Evolutionary conservation across 257 asterid genomes (phyloP), one percentile per base, ranked within the genome.

Genomic region (Lycium barbarum): DNA sequence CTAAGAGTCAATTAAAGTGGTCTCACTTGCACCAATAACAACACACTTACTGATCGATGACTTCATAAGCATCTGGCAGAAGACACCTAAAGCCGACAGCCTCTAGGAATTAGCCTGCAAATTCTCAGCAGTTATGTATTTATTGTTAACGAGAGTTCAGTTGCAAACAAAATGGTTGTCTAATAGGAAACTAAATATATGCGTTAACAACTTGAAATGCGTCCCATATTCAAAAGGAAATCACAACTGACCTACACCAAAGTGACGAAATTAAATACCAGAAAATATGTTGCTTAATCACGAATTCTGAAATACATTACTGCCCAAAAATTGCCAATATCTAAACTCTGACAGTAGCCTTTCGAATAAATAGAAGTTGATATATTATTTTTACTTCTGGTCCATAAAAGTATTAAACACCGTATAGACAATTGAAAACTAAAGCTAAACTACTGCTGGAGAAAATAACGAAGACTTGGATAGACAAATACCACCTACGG

Each of bases 381-480:
- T 53, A 78, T 14, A 78, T 78, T 78, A 78, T 78, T 78, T 51
- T 53, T 12, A 53, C 65, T 53, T 78, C 17, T 78, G 82, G 26
- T 78, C 85, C 70, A 68, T 68, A 83, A 83, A 83, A 5, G 5
- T 49, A 22, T 61, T 66, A 36, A 79, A 87, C 83, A 84, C 67
- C 22, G 9, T 90, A 91, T 89, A 87, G 88, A 91, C 93, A 92
- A 82, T 82, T 87, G 79, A 5, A 79, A 87, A 76, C 86, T 81
- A 61, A 47, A 43, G 85, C 87, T 88, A 85, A 57, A 81, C 88
- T 83, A 81, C 72, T 85, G 33, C 67, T 49, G 84, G 36, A 53
- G 78, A 82, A 58, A 73, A 87, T 84, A 40, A 82, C 88, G 83
- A 78, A 65, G 84, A 86, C 43, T 68, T 84, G 85, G 87, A 88